Percentiles rank a stretch among this genome's conserved stretches.
phyloP scores from a whole-genome alignment of 2,329 filamentous ascomycete species.

The Penicillium sp. region DNA sequence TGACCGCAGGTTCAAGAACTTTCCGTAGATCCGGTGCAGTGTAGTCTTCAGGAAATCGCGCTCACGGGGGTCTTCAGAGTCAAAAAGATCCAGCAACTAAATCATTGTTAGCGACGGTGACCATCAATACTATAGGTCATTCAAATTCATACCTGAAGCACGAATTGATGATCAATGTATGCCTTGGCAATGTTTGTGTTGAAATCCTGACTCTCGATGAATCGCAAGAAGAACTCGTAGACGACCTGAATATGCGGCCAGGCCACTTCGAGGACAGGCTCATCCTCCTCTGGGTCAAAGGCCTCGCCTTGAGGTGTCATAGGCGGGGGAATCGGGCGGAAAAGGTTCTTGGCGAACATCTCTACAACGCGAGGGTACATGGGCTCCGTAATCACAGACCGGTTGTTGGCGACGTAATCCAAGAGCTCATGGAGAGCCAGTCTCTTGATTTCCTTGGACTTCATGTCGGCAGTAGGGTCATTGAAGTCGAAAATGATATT shows the following conservation, averaged over 20 bases:
- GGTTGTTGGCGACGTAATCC: conserved; percentile 97
- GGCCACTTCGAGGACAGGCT: conserved; percentile 94
- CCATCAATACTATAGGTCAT: neutral
- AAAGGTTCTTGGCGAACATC: conserved; percentile 99
- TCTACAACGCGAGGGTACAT: conserved; percentile 99
- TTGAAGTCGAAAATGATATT: conserved; percentile 99
- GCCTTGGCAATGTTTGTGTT: conserved; percentile 99
- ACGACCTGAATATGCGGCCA: conserved; percentile 99
- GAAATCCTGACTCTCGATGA: conserved; percentile 99
- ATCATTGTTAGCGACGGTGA: conserved; percentile 17
- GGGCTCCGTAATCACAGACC: conserved; percentile 96
- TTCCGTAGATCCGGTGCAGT: conserved; percentile 95
- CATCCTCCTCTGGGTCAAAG: conserved; percentile 97
- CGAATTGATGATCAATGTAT: conserved; percentile 97
- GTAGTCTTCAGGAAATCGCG: conserved; percentile 98
- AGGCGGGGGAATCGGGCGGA: conserved; percentile 93
- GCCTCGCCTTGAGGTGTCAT: conserved; percentile 98
- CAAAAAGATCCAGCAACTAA: conserved; percentile 91
- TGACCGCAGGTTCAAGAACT: conserved; percentile 95
- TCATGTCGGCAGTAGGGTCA: conserved; percentile 97
- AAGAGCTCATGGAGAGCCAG: conserved; percentile 92
- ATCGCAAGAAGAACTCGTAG: conserved; percentile 98
- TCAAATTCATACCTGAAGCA: conserved; percentile 65
- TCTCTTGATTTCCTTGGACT: conserved; percentile 99
- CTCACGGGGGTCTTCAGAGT: conserved; percentile 95